Evolutionary conservation across 139 green algal species (phyloP).

Genomic region (Dunaliella primolecta): DNA sequence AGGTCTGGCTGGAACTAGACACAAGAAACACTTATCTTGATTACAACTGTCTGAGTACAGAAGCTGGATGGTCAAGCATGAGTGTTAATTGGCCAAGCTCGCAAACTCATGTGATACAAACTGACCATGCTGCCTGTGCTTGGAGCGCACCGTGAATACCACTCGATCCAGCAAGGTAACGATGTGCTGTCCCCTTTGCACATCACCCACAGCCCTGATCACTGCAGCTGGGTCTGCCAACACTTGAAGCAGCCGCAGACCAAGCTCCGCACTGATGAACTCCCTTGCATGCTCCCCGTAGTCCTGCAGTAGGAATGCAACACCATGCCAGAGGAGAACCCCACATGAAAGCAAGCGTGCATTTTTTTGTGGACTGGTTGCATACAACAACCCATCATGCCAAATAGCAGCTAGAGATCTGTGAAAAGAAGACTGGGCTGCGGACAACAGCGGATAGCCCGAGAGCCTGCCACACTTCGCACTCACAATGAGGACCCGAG

Average conservation of each 20-base stretch:
- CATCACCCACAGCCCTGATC: slow-evolving; percentile 5
- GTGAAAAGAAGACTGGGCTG: too few species aligned
- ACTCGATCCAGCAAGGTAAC: slow-evolving; percentile 37
- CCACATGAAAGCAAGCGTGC: neutral
- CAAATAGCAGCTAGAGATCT: too few species aligned
- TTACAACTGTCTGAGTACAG: too few species aligned
- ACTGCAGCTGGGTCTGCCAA: slow-evolving; percentile 43
- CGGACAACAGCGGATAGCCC: too few species aligned
- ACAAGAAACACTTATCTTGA: too few species aligned
- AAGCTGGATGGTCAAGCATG: too few species aligned
- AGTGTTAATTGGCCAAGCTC: too few species aligned
- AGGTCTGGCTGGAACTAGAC: too few species aligned
- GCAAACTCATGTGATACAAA: too few species aligned
- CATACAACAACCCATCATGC: too few species aligned
- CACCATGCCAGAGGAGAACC: neutral
- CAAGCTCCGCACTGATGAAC: slow-evolving; percentile 81
- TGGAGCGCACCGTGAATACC: slow-evolving; percentile 64
- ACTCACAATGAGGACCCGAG: slow-evolving; percentile 54
- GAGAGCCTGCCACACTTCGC: neutral
- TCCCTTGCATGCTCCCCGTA: slow-evolving; percentile 94
- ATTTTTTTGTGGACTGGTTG: neutral
- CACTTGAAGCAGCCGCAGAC: slow-evolving; percentile 66
- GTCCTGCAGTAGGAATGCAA: slow-evolving; percentile 44
- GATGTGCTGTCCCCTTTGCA: slow-evolving; percentile 17
- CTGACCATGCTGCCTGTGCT: too few species aligned